These are phyloP conservation scores for Dothiorella sarmentorum DNA, from an alignment of 2,329 filamentous ascomycete species.

Conservation along the genomic window DNA sequence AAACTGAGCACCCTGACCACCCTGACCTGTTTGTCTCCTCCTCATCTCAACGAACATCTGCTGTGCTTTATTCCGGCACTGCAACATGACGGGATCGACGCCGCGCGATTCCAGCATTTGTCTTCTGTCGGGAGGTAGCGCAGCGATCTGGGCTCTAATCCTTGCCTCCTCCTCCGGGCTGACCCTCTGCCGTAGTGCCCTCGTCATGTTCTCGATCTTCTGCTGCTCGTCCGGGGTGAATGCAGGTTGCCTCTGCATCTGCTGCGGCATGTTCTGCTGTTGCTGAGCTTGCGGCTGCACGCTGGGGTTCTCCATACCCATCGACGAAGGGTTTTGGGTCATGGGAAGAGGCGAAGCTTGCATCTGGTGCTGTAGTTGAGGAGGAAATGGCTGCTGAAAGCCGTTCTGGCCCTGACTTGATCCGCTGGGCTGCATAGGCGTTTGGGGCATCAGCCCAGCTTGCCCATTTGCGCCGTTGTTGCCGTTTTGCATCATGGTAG, in stretches of 20 bases:
- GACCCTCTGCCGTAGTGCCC: conserved; percentile 46
- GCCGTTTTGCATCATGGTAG: conserved; percentile 13
- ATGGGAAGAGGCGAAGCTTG: conserved; percentile 49
- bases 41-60: conserved; percentile 25
- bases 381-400: conserved; percentile 42
- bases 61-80: conserved; percentile 29
- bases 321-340: conserved; percentile 30
- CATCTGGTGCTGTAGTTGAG: conserved; percentile 50
- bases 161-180: conserved; percentile 48
- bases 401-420: conserved; percentile 42
- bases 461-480: neutral
- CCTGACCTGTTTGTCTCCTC: conserved; percentile 27
- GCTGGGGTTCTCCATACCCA: conserved; percentile 31
- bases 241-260: conserved; percentile 20
- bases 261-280: conserved; percentile 31
- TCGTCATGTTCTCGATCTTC: conserved; percentile 39
- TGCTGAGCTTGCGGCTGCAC: conserved; percentile 26
- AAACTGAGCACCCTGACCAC: conserved; percentile 20
- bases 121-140: conserved; percentile 47
- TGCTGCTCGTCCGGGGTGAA: conserved; percentile 17
- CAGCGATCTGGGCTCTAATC: conserved; percentile 40
- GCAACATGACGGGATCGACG: conserved; percentile 50
- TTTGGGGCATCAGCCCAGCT: conserved; percentile 37
- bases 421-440: conserved; percentile 31
- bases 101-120: conserved; percentile 44